Base-by-base conservation (phyloP, 768 basidiomycete genomes). In the Mycena maculata region DNA sequence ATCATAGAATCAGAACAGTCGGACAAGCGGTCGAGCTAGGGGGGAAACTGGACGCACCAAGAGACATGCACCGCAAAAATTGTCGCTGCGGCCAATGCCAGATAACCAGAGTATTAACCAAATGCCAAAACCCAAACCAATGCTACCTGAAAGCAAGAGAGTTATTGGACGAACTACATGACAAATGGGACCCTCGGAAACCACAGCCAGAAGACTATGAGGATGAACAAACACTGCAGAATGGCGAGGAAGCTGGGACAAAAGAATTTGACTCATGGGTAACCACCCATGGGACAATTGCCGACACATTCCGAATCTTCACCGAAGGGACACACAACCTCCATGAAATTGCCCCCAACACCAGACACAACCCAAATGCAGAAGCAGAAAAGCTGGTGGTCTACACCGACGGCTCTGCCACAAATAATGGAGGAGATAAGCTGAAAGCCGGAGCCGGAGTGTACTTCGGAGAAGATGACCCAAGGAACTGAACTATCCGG, bases 141-240 rank as follows among this genome's bases (percentile, higher is more conserved):
- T 58, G 57, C 57, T 58, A 58, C 44, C 16, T 6, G 39, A 55
- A 55, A 23, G 54, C 54, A 6, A 8, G 39, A 3, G 54, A 39
- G 2, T 39, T 55, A 23, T 39, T 42, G 27, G 48, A 50, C 13
- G 48, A 15, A 3, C 48, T 50, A 12, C 27, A 50, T 15, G 53
- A 38, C 6, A 47, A 45, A 25, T 47, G 57, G 42, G 57, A 47
- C n/a, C 57, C 57, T 9, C n/a, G 57, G 13, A 16, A 22, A 31
- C 44, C 57, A 2, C 57, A 58, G 42, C 57, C 57, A 4, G 44
- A 58, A 23, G 57, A 58, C 57, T 58, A 58, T 22, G 57, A 58
- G 31, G 12, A 22, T 1, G 20, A 12, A 20, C n/a, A n/a, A n/a
- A n/a, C 1, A 8, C 44, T 44, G 3, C 27, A 31, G 22, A 10